Conservation (phyloP, 208 protist genomes). For the Acanthamoeba lenticulata region DNA sequence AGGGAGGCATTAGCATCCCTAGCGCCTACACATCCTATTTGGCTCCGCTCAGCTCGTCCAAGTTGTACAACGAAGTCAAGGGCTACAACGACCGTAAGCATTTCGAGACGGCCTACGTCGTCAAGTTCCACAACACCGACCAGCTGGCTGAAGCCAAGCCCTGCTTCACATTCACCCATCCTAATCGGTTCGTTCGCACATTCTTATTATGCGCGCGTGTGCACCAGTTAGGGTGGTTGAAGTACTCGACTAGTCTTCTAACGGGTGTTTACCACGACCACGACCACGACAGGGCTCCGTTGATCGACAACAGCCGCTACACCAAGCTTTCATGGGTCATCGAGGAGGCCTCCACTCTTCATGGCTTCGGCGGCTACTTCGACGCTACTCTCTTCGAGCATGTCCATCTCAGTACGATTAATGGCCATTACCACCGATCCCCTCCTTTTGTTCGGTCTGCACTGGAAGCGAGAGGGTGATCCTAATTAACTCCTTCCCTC, state of each 20-base stretch:
- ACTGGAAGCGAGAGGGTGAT: too few species aligned
- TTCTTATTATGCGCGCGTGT: background rate
- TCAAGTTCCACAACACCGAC: constrained; percentile 86
- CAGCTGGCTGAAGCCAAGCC: constrained; percentile 75
- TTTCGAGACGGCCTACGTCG: constrained; percentile 92
- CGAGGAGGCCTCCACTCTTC: constrained; percentile 71
- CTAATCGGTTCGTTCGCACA: constrained; percentile 75
- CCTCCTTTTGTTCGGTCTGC: background rate
- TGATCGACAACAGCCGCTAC: constrained; percentile 81
- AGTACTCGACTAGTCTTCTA: too few species aligned
- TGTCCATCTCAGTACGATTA: constrained; percentile 84
- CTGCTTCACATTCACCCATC: constrained; percentile 90
- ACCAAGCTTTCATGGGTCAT: constrained; percentile 69
- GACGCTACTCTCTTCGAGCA: constrained; percentile 88
- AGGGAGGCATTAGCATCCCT: constrained; percentile 80
- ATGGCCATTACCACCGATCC: background rate
- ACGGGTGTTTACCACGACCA: background rate
- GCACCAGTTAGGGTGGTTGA: too few species aligned
- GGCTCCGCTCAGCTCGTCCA: constrained; percentile 84
- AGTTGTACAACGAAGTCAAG: constrained; percentile 86
- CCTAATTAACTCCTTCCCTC: background rate
- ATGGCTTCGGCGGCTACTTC: constrained; percentile 94
- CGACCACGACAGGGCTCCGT: background rate
- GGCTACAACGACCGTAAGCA: constrained; percentile 62
- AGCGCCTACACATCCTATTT: constrained; percentile 90